phyloP scores from a whole-genome alignment of 1,284 basidiomycete genomes.

The Anthracocystis walkeri region DNA sequence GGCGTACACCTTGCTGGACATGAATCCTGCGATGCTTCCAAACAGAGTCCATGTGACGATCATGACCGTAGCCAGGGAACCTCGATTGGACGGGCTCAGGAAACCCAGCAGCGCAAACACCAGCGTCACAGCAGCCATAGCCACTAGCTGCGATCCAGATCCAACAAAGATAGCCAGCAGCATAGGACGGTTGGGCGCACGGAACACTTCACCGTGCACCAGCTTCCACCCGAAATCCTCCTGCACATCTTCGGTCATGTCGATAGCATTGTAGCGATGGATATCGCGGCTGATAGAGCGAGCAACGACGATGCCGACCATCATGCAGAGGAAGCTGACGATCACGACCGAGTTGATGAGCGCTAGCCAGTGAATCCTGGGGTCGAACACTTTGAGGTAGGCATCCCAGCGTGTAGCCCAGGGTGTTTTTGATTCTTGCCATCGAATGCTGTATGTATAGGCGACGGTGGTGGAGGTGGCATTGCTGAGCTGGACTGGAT shows the following conservation, averaged over 20 bases:
- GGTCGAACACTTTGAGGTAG: conserved; percentile 73
- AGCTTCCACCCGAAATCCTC: conserved; percentile 99
- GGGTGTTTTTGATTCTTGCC: conserved; percentile 81
- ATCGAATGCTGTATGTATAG: conserved; percentile 90
- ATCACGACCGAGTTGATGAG: conserved; percentile 85
- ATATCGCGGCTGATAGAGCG: conserved; percentile 92
- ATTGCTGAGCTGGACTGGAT: conserved; percentile 71
- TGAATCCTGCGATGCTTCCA: conserved; percentile 88
- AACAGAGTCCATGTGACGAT: conserved; percentile 96
- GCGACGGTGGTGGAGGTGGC: conserved; percentile 77
- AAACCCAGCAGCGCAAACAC: conserved; percentile 98
- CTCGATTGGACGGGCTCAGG: conserved; percentile 93
- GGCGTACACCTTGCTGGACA: conserved; percentile 84
- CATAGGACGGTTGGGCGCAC: conserved; percentile 80
- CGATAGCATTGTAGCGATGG: conserved; percentile 93
- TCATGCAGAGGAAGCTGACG: conserved; percentile 80
- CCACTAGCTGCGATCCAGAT: conserved; percentile 87
- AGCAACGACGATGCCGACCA: conserved; percentile 91
- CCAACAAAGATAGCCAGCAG: conserved; percentile 86
- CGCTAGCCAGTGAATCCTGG: conserved; percentile 79
- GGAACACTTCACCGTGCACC: conserved; percentile 95
- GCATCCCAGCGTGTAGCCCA: conserved; percentile 96
- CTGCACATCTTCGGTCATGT: conserved; percentile 93
- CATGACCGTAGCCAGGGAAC: conserved; percentile 94
- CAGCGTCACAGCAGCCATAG: conserved; percentile 92